Evolutionary conservation across 495 filamentous ascomycete genomes (phyloP).

Genomic region (Aspergillus coremiiformis): DNA sequence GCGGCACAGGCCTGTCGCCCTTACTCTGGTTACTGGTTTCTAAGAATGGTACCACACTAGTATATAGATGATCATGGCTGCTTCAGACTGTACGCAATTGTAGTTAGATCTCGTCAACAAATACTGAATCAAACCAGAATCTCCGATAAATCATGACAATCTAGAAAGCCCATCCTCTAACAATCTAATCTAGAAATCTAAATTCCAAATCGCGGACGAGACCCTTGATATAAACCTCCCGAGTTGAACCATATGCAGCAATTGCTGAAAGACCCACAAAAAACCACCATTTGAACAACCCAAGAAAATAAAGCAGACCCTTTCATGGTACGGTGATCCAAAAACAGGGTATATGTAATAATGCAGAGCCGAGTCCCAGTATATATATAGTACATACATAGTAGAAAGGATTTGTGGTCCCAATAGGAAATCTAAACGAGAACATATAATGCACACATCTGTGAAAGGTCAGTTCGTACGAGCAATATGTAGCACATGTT

Average conservation of each 20-base stretch:
- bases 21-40: not conserved
- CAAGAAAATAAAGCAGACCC: not conserved
- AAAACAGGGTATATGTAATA: not conserved
- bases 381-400: slow-evolving; percentile 7
- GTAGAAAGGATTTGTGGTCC: not conserved
- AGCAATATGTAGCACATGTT: not conserved
- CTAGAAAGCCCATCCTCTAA: not conserved
- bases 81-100: not conserved
- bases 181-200: not conserved
- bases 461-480: not conserved
- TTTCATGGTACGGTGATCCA: not conserved
- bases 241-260: not conserved
- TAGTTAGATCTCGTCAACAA: not conserved
- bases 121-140: not conserved
- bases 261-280: no score
- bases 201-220: no score
- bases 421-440: not conserved
- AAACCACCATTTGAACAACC: not conserved
- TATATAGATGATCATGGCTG: not conserved
- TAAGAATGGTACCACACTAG: not conserved
- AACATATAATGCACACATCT: slow-evolving; percentile 11
- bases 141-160: not conserved
- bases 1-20: not conserved
- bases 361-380: not conserved
- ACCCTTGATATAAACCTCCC: not conserved